Base-by-base conservation (phyloP, 495 filamentous ascomycete genomes). In the Letharia columbiana region DNA sequence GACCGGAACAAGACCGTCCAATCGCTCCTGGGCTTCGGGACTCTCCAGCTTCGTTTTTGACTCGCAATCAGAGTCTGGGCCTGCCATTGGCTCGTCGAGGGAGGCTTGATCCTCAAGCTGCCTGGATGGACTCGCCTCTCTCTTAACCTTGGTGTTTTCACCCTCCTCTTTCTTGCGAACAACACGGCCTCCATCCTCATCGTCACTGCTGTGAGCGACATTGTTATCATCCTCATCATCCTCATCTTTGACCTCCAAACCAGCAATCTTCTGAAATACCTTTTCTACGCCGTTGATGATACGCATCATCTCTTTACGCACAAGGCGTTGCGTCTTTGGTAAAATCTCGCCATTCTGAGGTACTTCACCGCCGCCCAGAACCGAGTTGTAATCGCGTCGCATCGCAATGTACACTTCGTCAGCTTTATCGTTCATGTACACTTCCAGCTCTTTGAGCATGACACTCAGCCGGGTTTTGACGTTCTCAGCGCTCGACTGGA, bases 361-460 rank as follows among this genome's bases (percentile, higher is more conserved):
- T 3, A 60, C 63, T 10, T 70, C 63, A 8, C 57, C 68, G 40
- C 73, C 70, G 9, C 67, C 67, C 12, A 82, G 68, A 17, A 79
- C 67, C 1, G 68, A 67, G 4, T 67, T 64, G 67, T 83, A 86
- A 65, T 84, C 81, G 9, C 71, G 69, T 10, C 72, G 63, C 20
- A 86, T 75, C 13, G 63, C 56, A 12, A 72, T 54, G 59, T 78
- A 82, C 10, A 84, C 71, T 31, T 78, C 74, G 9, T 81, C 75
- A 6, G 76, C 69, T 18, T 78, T 71, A 10, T 75, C 69, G 4
- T 67, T 54, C 73, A 86, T 73, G 64, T 60, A 40, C 74, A 13
- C 67, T 54, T 75, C 71, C 2, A 79, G 64, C 15, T 60, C 31
- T 15, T 63, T 63, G 44, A 80, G 72, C 76, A 84, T 76, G 6